Base-by-base conservation (phyloP, 441 rosid genomes). In the Pelargonium fulgidum region DNA sequence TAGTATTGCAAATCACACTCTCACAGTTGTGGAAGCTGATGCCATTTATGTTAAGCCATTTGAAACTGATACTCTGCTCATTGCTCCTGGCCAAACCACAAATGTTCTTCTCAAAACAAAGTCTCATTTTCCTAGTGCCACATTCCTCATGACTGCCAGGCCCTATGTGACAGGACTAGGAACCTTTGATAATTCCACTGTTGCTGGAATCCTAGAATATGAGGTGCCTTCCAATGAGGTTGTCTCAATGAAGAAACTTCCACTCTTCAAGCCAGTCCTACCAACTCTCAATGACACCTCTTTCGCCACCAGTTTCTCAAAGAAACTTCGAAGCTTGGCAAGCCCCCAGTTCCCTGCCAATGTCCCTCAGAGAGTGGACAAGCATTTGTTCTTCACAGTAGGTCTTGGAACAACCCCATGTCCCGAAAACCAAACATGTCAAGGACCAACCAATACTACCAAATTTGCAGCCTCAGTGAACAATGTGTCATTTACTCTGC, bases 11-110 rank as follows among this genome's bases (percentile, higher is more conserved):
- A 85, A 88, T 71, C 93, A 86, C 70, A 79, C 80, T 47, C 41
- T 88, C 80, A 85, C 83, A 14, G 82, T 86, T 9, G 91, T 88
- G 2, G 86, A 87, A 42, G 75, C 84, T 17, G 93, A 88, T 11
- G 91, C 89, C 1, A 78, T 74, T 58, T 88, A 86, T 74, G 77
- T 88, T 0, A 85, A 82, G 29, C 89, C 89, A 33, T 82, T 85
- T 72, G n/a, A 70, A 7, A 80, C 83, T 7, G 65, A 72, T 5
- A 66, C 85, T 2, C 74, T 88, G 47, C 59, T 88, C 3, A 71
- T 88, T 1, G 85, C 91, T 4, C 91, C 91, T 0, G 93, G 91
- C 65, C 86, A 85, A 70, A 85, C 91, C 54, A 78, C 89, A 0
- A 87, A 82, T 63, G 86, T 81, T 44, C 83, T 86, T 9, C 76